Conservation (phyloP, 805 yeast genomes). For the Candida pini region DNA sequence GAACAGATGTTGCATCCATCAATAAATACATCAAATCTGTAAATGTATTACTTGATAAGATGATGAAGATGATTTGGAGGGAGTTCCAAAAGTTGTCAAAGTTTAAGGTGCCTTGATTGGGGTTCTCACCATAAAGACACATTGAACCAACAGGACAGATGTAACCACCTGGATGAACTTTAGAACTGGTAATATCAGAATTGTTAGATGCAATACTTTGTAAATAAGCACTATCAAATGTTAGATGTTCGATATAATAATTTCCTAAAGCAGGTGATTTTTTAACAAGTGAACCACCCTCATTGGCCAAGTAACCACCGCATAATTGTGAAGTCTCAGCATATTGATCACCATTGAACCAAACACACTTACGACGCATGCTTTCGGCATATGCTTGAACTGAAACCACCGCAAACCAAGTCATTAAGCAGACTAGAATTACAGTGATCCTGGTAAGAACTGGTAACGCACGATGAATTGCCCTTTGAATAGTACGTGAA, state of each 20-base stretch:
- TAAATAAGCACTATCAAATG: slow-evolving; percentile 69
- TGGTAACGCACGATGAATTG: slow-evolving; percentile 70
- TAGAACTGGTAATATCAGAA: slow-evolving; percentile 34
- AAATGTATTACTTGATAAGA: slow-evolving; percentile 80
- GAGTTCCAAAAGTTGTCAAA: slow-evolving; percentile 79
- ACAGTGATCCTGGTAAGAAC: slow-evolving; percentile 62
- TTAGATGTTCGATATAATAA: slow-evolving; percentile 39
- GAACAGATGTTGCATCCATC: slow-evolving; percentile 71
- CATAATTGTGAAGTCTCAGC: slow-evolving; percentile 32
- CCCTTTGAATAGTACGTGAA: slow-evolving; percentile 58
- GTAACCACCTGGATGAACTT: slow-evolving; percentile 55
- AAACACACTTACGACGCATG: slow-evolving; percentile 69
- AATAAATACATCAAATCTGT: slow-evolving; percentile 76
- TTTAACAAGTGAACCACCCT: too few species aligned
- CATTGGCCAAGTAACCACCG: slow-evolving; percentile 3
- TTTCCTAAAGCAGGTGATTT: slow-evolving; percentile 2
- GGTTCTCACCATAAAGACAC: slow-evolving; percentile 61
- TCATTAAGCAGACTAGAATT: slow-evolving; percentile 70
- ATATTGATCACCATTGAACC: slow-evolving; percentile 64
- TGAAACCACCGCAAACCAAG: slow-evolving; percentile 72
- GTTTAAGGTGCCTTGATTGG: slow-evolving; percentile 57
- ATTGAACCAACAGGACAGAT: slow-evolving; percentile 66
- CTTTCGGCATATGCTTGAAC: slow-evolving; percentile 79
- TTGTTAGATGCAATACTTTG: slow-evolving; percentile 46
- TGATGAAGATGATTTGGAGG: slow-evolving; percentile 70